Percentiles rank a stretch among this genome's conserved stretches.
Conservation (phyloP, 371 early-diverging fungal genomes). For the Mortierella sp. region DNA sequence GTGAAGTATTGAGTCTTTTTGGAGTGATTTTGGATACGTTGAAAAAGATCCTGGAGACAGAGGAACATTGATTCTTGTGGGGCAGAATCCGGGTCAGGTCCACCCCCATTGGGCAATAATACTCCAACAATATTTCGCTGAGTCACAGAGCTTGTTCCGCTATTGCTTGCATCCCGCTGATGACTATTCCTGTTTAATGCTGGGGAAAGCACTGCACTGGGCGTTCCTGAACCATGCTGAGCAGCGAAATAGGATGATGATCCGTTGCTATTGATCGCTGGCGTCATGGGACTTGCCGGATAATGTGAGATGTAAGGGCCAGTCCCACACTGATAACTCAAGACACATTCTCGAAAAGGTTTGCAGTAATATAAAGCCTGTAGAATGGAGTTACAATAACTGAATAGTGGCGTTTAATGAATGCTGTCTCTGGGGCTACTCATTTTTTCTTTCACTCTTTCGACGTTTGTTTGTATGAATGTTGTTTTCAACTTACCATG, state of each 20-base stretch:
- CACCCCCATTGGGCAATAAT: constrained; percentile 56
- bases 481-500: constrained; percentile 71
- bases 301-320: constrained; percentile 53
- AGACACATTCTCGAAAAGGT: constrained; percentile 94
- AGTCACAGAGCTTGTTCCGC: constrained; percentile 10
- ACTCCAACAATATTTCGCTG: constrained; percentile 45
- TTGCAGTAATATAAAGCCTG: constrained; percentile 96
- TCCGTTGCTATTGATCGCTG: constrained; percentile 34
- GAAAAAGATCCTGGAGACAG: constrained; percentile 89
- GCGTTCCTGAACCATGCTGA: constrained; percentile 40
- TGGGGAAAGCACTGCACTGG: constrained; percentile 26
- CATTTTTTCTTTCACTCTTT: not conserved
- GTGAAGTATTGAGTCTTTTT: constrained; percentile 89
- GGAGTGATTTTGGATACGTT: constrained; percentile 84
- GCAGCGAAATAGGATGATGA: constrained; percentile 53
- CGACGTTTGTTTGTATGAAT: not conserved
- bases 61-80: constrained; percentile 88
- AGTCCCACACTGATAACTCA: constrained; percentile 72
- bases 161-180: constrained; percentile 29
- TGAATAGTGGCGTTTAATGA: constrained; percentile 27
- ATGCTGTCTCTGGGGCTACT: not conserved
- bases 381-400: constrained; percentile 96
- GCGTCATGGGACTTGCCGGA: constrained; percentile 44
- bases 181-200: constrained; percentile 18
- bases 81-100: constrained; percentile 63